A percentile compares a stretch with the other conserved stretches of the same genome.
phyloP scores from a whole-genome alignment of 306 rosid species.

The Cajanus cajan region DNA sequence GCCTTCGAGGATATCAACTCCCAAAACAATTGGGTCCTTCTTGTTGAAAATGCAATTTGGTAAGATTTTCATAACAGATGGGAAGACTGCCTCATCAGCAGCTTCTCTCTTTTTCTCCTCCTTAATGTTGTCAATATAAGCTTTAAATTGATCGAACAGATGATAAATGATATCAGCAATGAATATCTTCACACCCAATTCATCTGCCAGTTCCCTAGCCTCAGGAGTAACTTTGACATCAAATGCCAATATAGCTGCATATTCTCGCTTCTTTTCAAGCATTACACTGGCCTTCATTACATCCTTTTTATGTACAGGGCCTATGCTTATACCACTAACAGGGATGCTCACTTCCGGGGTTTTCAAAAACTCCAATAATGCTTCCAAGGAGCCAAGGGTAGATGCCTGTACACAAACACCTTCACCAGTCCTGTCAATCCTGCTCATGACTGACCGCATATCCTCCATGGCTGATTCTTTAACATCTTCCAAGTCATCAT shows the following conservation, averaged over 20 bases:
- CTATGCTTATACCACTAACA: constrained; percentile 90
- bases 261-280: constrained; percentile 92
- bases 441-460: constrained; percentile 74
- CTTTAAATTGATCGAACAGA: constrained; percentile 87
- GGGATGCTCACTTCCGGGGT: constrained; percentile 88
- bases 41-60: constrained; percentile 91
- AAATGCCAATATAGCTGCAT: constrained; percentile 86
- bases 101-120: constrained; percentile 94
- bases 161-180: constrained; percentile 94
- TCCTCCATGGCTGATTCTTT: constrained; percentile 83
- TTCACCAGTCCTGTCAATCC: constrained; percentile 90
- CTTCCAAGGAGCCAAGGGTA: constrained; percentile 95
- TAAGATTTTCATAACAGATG: constrained; percentile 72
- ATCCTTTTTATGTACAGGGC: constrained; percentile 96
- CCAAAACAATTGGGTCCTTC: constrained; percentile 97
- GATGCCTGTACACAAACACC: constrained; percentile 99
- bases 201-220: constrained; percentile 88
- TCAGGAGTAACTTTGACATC: constrained; percentile 97
- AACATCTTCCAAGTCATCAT: constrained; percentile 76
- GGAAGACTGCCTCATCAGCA: constrained; percentile 94
- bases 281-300: constrained; percentile 96
- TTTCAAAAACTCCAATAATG: constrained; percentile 88
- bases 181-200: constrained; percentile 79
- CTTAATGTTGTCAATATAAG: constrained; percentile 81
- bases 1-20: constrained; percentile 92